These are phyloP conservation scores for Cylindrodendrum hubeiense DNA, from an alignment of 2,329 filamentous ascomycete species.

Conservation along the genomic window DNA sequence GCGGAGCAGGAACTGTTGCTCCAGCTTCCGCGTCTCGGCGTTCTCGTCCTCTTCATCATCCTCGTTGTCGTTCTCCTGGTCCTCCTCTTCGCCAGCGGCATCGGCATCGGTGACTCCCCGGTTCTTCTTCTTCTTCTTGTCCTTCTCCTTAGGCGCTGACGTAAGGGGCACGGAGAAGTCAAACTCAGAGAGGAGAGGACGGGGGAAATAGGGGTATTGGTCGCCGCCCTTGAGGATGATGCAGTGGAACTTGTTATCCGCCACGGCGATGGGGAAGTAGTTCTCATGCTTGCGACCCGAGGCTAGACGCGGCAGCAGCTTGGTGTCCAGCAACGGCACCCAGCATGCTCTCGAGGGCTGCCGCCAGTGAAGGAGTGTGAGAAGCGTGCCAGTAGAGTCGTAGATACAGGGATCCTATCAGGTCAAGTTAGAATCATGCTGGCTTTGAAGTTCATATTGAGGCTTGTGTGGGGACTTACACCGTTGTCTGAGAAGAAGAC, in stretches of 20 bases:
- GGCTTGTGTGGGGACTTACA: constrained; percentile 62
- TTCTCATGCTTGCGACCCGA: constrained; percentile 87
- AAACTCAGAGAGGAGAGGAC: constrained; percentile 91
- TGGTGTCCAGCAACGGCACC: constrained; percentile 94
- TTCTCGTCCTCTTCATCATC: constrained; percentile 53
- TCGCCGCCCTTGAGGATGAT: constrained; percentile 98
- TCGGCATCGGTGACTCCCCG: constrained; percentile 48
- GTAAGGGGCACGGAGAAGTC: constrained; percentile 88
- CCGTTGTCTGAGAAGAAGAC: constrained; percentile 94
- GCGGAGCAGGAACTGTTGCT: constrained; percentile 85
- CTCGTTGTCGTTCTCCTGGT: constrained; percentile 48
- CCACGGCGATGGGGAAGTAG: constrained; percentile 96
- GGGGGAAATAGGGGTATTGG: constrained; percentile 91
- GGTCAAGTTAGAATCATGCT: constrained; percentile 16
- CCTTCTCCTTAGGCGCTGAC: constrained; percentile 57
- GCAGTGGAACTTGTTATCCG: constrained; percentile 93
- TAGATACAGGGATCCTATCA: constrained; percentile 92
- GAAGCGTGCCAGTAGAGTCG: constrained; percentile 88
- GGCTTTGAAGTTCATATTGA: neutral
- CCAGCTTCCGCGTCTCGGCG: constrained; percentile 72
- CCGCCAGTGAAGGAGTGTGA: constrained; percentile 93
- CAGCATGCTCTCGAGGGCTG: constrained; percentile 86
- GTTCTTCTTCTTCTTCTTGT: constrained; percentile 46
- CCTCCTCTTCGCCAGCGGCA: constrained; percentile 50
- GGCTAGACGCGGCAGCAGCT: constrained; percentile 82